phyloP scores from a whole-genome alignment of 1,139 yeast species.

The Sugiyamaella paludigena region DNA sequence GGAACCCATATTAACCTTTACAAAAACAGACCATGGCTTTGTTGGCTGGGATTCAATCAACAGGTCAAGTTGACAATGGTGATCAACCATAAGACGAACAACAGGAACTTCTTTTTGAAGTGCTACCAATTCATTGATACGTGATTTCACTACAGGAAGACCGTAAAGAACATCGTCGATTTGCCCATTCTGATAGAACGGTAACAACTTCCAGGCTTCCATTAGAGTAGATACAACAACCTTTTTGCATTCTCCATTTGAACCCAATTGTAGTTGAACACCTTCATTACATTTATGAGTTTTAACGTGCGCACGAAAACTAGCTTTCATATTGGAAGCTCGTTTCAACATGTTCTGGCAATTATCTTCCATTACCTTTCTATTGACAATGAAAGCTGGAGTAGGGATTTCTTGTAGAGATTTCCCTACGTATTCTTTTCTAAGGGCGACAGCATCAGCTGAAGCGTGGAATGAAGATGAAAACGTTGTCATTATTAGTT shows the following conservation, averaged over 20 bases:
- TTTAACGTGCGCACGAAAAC: conserved; percentile 68
- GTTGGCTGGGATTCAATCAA: conserved; percentile 42
- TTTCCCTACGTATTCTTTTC: conserved; percentile 34
- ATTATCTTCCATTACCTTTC: conserved; percentile 24
- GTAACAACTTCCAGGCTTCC: conserved; percentile 60
- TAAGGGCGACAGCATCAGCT: conserved; percentile 26
- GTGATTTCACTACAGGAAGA: conserved; percentile 57
- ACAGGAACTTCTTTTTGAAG: conserved; percentile 32
- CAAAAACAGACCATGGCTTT: conserved; percentile 45
- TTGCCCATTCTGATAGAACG: conserved; percentile 44
- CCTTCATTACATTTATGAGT: conserved; percentile 65
- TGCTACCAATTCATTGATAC: conserved; percentile 49
- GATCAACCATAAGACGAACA: conserved; percentile 59
- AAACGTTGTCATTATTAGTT: conserved; percentile 2
- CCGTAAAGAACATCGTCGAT: conserved; percentile 65
- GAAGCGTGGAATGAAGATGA: conserved; percentile 21
- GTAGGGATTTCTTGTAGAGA: conserved; percentile 37
- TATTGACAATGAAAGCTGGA: conserved; percentile 39
- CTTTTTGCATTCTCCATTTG: conserved; percentile 37
- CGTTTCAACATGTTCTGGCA: conserved; percentile 29
- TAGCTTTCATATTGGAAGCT: conserved; percentile 51
- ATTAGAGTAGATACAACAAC: conserved; percentile 69
- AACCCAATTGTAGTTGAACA: conserved; percentile 44
- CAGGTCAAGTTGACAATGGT: conserved; percentile 52
- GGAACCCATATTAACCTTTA: conserved; percentile 50